These are phyloP conservation scores for Termitomyces sp. DNA, from an alignment of 768 basidiomycete genomes.

Conservation along the genomic window DNA sequence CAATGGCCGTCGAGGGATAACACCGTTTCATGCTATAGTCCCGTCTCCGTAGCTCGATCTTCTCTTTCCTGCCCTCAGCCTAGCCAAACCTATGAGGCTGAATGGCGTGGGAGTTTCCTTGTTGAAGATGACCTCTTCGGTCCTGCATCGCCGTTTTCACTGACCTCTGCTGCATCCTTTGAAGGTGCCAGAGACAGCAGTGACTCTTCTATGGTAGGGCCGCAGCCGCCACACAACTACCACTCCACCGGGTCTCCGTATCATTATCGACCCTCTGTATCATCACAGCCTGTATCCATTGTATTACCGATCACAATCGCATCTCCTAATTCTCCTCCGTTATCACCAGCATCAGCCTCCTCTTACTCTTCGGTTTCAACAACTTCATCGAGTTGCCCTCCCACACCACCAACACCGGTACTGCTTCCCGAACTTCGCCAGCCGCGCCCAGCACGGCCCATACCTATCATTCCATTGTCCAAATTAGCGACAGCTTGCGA, in stretches of 20 bases:
- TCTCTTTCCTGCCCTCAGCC: constrained; percentile 5
- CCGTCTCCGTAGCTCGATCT: constrained; percentile 11
- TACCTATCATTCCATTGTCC: constrained; percentile 38
- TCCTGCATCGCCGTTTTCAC: constrained; percentile 6
- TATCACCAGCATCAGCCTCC: constrained; percentile 17
- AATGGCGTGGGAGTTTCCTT: constrained; percentile 6
- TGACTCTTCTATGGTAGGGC: background rate
- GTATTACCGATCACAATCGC: constrained; percentile 8
- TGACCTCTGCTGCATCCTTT: background rate
- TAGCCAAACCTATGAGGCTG: background rate
- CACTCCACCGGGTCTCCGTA: constrained; percentile 5
- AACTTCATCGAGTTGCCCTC: constrained; percentile 5
- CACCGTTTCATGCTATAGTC: constrained; percentile 4
- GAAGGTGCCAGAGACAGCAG: background rate
- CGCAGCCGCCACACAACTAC: constrained; percentile 5
- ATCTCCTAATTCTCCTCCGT: constrained; percentile 9
- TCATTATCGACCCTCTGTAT: background rate
- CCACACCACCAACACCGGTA: constrained; percentile 20
- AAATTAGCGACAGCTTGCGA: constrained; percentile 35
- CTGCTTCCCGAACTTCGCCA: constrained; percentile 27
- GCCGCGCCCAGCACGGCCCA: constrained; percentile 38
- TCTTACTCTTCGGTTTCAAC: constrained; percentile 14
- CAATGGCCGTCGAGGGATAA: constrained; percentile 8
- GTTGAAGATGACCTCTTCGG: constrained; percentile 10
- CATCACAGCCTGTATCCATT: background rate